These are phyloP conservation scores for Citrullus mucosospermus DNA, from an alignment of 306 rosid species.

Conservation along the genomic window DNA sequence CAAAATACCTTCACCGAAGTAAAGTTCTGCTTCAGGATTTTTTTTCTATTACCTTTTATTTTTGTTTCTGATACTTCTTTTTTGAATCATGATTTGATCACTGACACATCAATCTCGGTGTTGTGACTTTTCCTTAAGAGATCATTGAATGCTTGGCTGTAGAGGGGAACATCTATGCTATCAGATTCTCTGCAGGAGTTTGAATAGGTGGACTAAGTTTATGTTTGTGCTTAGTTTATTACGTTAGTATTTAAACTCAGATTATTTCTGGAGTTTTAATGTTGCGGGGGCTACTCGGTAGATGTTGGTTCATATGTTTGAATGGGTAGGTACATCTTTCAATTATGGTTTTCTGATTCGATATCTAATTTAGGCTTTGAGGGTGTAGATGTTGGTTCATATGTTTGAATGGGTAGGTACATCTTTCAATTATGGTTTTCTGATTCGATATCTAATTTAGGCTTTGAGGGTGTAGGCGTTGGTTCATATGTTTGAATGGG, in stretches of 20 bases:
- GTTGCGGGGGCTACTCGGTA: background rate
- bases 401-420: background rate
- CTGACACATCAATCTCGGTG: background rate
- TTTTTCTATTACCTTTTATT: no score
- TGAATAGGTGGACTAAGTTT: conserved; percentile 1
- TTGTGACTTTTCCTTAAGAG: background rate
- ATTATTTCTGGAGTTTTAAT: background rate
- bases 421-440: background rate
- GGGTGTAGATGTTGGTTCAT: background rate
- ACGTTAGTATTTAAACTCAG: background rate
- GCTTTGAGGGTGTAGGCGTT: background rate
- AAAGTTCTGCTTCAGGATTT: background rate
- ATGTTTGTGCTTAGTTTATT: background rate
- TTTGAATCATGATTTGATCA: conserved; percentile 5
- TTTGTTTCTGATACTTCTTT: background rate
- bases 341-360: background rate
- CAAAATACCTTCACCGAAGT: background rate
- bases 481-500: background rate
- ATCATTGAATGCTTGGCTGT: background rate
- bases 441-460: background rate
- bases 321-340: background rate
- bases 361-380: background rate
- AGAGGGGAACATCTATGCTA: conserved; percentile 1
- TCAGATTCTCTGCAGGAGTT: background rate
- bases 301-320: background rate